phyloP scores from a whole-genome alignment of 108 stramenopile species.

The Cafeteria roenbergensis region DNA sequence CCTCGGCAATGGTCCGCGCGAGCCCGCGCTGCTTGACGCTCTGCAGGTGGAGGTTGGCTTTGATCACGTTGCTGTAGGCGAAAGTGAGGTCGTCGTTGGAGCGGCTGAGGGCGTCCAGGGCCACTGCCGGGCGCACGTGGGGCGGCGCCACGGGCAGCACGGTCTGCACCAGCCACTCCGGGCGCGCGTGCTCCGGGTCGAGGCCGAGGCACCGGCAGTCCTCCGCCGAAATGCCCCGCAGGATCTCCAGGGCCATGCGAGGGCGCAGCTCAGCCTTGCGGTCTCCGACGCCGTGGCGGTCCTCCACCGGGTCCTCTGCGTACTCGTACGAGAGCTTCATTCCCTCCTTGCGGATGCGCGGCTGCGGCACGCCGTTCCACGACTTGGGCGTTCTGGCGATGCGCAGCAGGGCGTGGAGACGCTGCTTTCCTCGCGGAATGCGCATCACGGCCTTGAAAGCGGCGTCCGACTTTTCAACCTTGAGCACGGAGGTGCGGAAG shows the following conservation, averaged over 20 bases:
- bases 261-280: constrained; percentile 79
- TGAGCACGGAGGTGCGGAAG: constrained; percentile 70
- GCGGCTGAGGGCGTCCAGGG: constrained; percentile 51
- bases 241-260: constrained; percentile 63
- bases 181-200: constrained; percentile 72
- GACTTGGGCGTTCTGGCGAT: background rate
- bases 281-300: constrained; percentile 49
- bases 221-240: constrained; percentile 76
- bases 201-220: constrained; percentile 74
- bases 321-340: constrained; percentile 11
- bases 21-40: constrained; percentile 74
- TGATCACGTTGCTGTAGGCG: constrained; percentile 85
- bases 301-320: background rate
- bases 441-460: constrained; percentile 21
- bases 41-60: constrained; percentile 75
- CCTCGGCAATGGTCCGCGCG: constrained; percentile 74
- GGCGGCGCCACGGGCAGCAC: constrained; percentile 92
- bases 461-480: constrained; percentile 49
- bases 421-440: constrained; percentile 1
- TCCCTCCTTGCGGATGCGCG: constrained; percentile 10
- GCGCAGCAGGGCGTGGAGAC: constrained; percentile 5
- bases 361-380: constrained; percentile 9
- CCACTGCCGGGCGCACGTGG: constrained; percentile 89
- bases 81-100: constrained; percentile 94
- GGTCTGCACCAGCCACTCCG: constrained; percentile 86